Percentiles rank a stretch among this genome's conserved stretches.
phyloP scores from a whole-genome alignment of 2,329 filamentous ascomycete genomes.

The Scolecobasidium constrictum region DNA sequence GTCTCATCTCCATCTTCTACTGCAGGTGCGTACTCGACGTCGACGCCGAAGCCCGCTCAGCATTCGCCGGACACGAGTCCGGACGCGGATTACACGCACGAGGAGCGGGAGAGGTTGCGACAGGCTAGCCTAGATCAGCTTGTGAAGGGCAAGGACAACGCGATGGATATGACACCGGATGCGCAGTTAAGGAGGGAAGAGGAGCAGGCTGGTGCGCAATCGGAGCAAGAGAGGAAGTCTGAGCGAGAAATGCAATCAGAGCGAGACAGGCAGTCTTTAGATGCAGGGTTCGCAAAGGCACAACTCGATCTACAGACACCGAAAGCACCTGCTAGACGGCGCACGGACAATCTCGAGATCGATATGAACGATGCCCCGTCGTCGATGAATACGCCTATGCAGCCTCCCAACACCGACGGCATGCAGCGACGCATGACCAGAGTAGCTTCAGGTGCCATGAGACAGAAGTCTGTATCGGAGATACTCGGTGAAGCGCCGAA shows the following conservation, averaged over 20 bases:
- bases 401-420: not conserved
- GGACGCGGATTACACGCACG: slow-evolving; percentile 45
- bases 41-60: slow-evolving; percentile 58
- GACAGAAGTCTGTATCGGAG: slow-evolving; percentile 63
- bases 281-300: not conserved
- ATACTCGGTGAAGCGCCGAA: slow-evolving; percentile 44
- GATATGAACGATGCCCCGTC: slow-evolving; percentile 1
- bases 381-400: not conserved
- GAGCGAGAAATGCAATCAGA: not conserved
- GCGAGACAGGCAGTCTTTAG: not conserved
- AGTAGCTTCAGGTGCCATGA: slow-evolving; percentile 58
- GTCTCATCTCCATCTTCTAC: slow-evolving; percentile 52
- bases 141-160: slow-evolving; percentile 31
- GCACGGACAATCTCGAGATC: not conserved
- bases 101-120: slow-evolving; percentile 15
- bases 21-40: slow-evolving; percentile 55
- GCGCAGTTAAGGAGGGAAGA: slow-evolving; percentile 47
- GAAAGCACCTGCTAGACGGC: not conserved
- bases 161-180: slow-evolving; percentile 41
- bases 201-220: slow-evolving; percentile 31
- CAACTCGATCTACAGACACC: not conserved
- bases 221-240: not conserved
- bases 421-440: slow-evolving; percentile 45
- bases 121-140: slow-evolving; percentile 8
- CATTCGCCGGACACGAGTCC: slow-evolving; percentile 65